phyloP scores from a whole-genome alignment of 2,329 filamentous ascomycete species.

The Colletotrichum lindemuthianum region DNA sequence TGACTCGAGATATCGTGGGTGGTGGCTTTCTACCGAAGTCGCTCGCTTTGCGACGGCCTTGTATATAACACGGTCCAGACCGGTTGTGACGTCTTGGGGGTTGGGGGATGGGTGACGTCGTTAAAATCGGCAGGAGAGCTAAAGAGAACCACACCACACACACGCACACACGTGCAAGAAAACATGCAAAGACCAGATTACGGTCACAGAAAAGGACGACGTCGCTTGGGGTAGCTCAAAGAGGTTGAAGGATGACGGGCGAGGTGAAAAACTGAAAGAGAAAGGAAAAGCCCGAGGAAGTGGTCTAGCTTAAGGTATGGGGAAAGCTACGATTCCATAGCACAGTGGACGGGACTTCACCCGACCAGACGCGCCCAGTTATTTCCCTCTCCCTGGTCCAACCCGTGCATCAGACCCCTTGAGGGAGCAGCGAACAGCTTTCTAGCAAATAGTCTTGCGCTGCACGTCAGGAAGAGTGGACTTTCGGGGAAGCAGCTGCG shows the following conservation, averaged over 20 bases:
- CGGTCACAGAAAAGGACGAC: not conserved
- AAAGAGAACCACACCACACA: not conserved
- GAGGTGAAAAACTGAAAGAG: not conserved
- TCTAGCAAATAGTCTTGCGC: not conserved
- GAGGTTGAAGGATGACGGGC: not conserved
- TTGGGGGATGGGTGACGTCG: conserved; percentile 22
- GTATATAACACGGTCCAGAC: conserved; percentile 1
- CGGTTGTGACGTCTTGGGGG: conserved; percentile 24
- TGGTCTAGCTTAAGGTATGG: conserved; percentile 10
- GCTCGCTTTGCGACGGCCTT: conserved; percentile 28
- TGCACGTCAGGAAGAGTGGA: conserved; percentile 15
- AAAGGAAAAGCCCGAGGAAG: conserved; percentile 11
- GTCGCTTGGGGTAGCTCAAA: not conserved
- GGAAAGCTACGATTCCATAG: conserved; percentile 26
- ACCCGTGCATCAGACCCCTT: not conserved
- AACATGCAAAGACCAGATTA: not conserved
- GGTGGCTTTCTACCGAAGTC: not conserved
- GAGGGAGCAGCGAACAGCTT: not conserved
- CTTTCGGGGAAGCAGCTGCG: not conserved
- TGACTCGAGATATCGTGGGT: not conserved
- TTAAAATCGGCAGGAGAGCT: conserved; percentile 14
- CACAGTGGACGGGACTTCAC: not conserved
- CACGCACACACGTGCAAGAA: conserved; percentile 1
- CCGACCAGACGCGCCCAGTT: conserved; percentile 20
- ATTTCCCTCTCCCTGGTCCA: conserved; percentile 9